phyloP scores from a whole-genome alignment of 441 rosid genomes.

The Macaranga tanarius region DNA sequence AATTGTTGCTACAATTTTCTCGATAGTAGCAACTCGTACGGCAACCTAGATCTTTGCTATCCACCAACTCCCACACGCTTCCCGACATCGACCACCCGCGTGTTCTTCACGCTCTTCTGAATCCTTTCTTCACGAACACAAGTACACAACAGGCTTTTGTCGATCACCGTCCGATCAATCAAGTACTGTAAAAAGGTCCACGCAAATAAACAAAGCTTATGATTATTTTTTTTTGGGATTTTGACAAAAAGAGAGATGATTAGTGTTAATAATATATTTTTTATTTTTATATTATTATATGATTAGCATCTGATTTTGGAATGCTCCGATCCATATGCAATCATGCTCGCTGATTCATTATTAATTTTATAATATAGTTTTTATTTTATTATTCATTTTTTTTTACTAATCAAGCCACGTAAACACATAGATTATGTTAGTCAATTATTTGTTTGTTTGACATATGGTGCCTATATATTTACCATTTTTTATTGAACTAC shows the following conservation, averaged over 20 bases:
- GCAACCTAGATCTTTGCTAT: conserved; percentile 16
- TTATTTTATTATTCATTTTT: neutral
- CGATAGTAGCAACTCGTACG: conserved; percentile 15
- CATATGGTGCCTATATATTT: neutral
- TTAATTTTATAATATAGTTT: neutral
- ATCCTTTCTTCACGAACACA: too few relatives aligned
- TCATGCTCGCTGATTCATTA: neutral
- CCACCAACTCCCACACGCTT: conserved; percentile 4
- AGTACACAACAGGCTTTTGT: too few relatives aligned
- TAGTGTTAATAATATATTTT: conserved; percentile 3
- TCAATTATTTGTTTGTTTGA: conserved; percentile 4
- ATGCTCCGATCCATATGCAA: conserved; percentile 21
- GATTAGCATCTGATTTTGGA: conserved; percentile 25
- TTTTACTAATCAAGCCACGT: conserved; percentile 18
- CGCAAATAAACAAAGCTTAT: conserved; percentile 13
- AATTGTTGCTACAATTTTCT: neutral
- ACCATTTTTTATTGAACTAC: too few relatives aligned
- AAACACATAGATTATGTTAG: neutral
- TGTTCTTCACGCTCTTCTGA: conserved; percentile 15
- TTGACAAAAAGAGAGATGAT: conserved; percentile 13
- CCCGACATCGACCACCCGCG: neutral
- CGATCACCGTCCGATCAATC: conserved; percentile 34
- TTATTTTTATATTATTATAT: neutral
- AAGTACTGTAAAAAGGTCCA: conserved; percentile 20
- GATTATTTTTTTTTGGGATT: neutral